phyloP scores from a whole-genome alignment of 176 grass and related monocot genomes.

The Paspalum vaginatum region DNA sequence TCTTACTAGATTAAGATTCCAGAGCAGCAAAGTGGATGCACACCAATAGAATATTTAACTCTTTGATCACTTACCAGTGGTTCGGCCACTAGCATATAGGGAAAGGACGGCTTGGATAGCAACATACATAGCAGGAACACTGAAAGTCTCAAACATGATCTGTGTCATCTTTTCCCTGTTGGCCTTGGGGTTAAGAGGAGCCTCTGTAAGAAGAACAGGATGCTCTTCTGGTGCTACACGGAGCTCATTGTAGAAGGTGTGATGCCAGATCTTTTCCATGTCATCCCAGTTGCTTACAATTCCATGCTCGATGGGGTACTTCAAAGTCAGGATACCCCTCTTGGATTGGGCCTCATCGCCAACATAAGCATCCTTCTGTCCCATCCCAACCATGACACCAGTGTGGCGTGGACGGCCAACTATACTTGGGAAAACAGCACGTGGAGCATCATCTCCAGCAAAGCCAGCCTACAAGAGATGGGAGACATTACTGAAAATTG shows the following conservation, averaged over 20 bases:
- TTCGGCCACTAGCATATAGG: conserved; percentile 84
- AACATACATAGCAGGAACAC: conserved; percentile 86
- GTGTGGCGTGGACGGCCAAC: conserved; percentile 87
- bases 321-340: conserved; percentile 86
- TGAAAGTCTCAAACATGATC: conserved; percentile 94
- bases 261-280: conserved; percentile 95
- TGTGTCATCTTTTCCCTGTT: conserved; percentile 99
- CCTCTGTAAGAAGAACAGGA: conserved; percentile 81
- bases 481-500: neutral
- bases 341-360: conserved; percentile 90
- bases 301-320: conserved; percentile 84
- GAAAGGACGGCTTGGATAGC: conserved; percentile 87
- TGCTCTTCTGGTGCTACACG: conserved; percentile 92
- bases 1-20: conserved; percentile 13
- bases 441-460: conserved; percentile 85
- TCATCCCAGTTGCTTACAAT: conserved; percentile 96
- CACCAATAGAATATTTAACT: conserved; percentile 13
- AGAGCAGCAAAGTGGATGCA: neutral
- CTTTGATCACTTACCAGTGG: conserved; percentile 67
- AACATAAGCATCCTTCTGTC: conserved; percentile 90
- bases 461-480: conserved; percentile 67
- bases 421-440: conserved; percentile 91
- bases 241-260: conserved; percentile 92
- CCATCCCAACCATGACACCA: conserved; percentile 94
- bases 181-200: conserved; percentile 76